Base-by-base conservation (phyloP, 345 rosid genomes). In the Citrus glauca region DNA sequence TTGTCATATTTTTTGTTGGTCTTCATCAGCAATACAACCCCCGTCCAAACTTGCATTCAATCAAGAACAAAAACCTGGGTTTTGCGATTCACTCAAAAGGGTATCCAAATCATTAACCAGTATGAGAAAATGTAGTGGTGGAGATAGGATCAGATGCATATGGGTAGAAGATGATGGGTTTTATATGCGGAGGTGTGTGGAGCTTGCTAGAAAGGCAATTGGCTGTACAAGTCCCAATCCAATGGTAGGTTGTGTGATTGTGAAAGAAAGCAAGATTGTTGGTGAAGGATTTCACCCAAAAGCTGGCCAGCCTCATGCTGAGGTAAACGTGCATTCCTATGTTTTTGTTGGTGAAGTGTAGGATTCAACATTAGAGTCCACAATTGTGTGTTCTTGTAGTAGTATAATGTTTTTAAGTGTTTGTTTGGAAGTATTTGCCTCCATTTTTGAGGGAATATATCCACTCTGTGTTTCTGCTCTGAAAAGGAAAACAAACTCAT, bases 241-340 rank as follows among this genome's bases (percentile, higher is more conserved):
- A 14, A 81, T 96, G 97, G 99, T 91, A 35, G 98, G 99, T 14
- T 95, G 99, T 79, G 92, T 92, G 27, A 90, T 96, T 69, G 95
- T 96, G 38, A 91, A 91, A 82, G 92, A 96, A 50, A 95, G 97
- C 1, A 66, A 87, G 75, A 84, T 96, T 78, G 98, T 96, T 64
- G 97, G 99, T 22, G 84, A 96, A 90, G 98, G 98, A 35, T 96
- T 92, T 83, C 97, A 96, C 81, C 98, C 98, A 67, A 92, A 94
- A 89, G 97, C 97, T 72, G 98, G 97, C 20, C 92, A 94, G 74
- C 98, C 98, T 78, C 98, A 94, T 78, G 97, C 98, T 45, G 98
- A 96, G 97, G 97, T 96, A 84, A 13, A 82, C 67, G 78, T 30
- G 14, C 6, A 38, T 60, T 74, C 50, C 50, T 3, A 2, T 62